Percentiles rank a stretch among this genome's conserved stretches.
Conservation (phyloP, 2,329 filamentous ascomycete species). For the Aspergillus ruber region DNA sequence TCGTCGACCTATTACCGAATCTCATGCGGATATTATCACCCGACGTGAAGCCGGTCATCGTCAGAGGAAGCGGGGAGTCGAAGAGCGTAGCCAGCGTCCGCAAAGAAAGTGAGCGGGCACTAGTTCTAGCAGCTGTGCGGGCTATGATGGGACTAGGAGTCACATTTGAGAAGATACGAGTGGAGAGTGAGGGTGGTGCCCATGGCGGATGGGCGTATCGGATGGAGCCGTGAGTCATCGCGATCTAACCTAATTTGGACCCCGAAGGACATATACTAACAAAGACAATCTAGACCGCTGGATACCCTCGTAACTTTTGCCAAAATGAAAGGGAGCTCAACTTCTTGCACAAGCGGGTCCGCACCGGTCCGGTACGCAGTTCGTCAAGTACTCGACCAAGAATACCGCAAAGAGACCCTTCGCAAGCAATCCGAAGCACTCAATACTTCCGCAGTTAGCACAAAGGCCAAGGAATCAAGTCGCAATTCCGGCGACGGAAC, state of each 20-base stretch:
- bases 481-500: slow-evolving; percentile 19
- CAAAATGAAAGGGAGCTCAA: slow-evolving; percentile 32
- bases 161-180: slow-evolving; percentile 68
- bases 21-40: slow-evolving; percentile 77
- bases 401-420: slow-evolving; percentile 68
- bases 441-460: slow-evolving; percentile 20
- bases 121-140: slow-evolving; percentile 72
- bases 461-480: slow-evolving; percentile 15
- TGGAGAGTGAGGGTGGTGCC: slow-evolving; percentile 61
- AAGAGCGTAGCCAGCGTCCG: slow-evolving; percentile 74
- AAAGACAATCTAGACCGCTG: slow-evolving; percentile 47
- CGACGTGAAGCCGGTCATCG: slow-evolving; percentile 82
- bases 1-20: slow-evolving; percentile 78
- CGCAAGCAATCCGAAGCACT: slow-evolving; percentile 58
- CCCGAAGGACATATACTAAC: slow-evolving; percentile 5
- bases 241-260: neutral
- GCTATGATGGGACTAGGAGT: slow-evolving; percentile 80
- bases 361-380: slow-evolving; percentile 85
- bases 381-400: slow-evolving; percentile 85
- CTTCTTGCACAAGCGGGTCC: slow-evolving; percentile 48
- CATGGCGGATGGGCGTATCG: slow-evolving; percentile 74
- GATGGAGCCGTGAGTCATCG: slow-evolving; percentile 75
- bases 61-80: slow-evolving; percentile 61
- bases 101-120: slow-evolving; percentile 73
- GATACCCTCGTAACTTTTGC: slow-evolving; percentile 68